Evolutionary conservation across 2,329 filamentous ascomycete species (phyloP).

Genomic region (Pseudopyricularia javanii): DNA sequence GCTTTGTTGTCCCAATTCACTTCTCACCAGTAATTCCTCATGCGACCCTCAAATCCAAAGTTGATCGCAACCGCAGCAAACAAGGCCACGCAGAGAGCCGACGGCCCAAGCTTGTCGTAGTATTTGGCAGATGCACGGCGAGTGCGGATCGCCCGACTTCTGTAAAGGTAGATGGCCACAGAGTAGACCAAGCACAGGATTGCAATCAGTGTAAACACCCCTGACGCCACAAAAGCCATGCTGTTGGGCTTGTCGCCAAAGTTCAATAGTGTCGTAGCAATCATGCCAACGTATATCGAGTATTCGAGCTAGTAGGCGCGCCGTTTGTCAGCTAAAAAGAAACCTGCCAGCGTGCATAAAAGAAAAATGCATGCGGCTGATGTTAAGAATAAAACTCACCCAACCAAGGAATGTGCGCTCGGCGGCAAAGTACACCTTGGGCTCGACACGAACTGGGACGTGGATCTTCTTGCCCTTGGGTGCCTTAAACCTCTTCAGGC

Average conservation of each 20-base stretch:
- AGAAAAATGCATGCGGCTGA: neutral
- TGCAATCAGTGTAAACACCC: conserved; percentile 73
- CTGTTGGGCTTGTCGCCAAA: conserved; percentile 50
- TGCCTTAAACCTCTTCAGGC: conserved; percentile 52
- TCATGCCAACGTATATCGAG: conserved; percentile 83
- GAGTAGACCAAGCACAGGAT: conserved; percentile 70
- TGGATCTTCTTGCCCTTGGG: conserved; percentile 85
- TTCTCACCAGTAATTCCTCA: conserved; percentile 38
- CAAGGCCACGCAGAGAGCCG: conserved; percentile 58
- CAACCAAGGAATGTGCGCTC: conserved; percentile 94
- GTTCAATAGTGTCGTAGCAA: conserved; percentile 74
- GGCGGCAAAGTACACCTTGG: conserved; percentile 94
- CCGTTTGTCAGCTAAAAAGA: no score
- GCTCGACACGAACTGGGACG: conserved; percentile 89
- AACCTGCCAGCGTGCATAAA: neutral
- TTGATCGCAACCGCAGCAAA: conserved; percentile 66
- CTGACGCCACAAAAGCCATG: conserved; percentile 56
- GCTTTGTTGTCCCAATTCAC: no score
- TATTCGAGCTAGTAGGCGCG: conserved; percentile 90
- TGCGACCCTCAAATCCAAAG: conserved; percentile 65
- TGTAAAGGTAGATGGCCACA: conserved; percentile 75
- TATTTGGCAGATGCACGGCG: conserved; percentile 70
- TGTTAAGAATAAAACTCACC: conserved; percentile 36
- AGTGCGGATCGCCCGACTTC: conserved; percentile 73
- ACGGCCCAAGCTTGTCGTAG: conserved; percentile 83